Percentiles rank a stretch among this genome's conserved stretches.
These are phyloP conservation scores for Porcisia hertigi DNA, from an alignment of 208 protist genomes.

Conservation along the genomic window DNA sequence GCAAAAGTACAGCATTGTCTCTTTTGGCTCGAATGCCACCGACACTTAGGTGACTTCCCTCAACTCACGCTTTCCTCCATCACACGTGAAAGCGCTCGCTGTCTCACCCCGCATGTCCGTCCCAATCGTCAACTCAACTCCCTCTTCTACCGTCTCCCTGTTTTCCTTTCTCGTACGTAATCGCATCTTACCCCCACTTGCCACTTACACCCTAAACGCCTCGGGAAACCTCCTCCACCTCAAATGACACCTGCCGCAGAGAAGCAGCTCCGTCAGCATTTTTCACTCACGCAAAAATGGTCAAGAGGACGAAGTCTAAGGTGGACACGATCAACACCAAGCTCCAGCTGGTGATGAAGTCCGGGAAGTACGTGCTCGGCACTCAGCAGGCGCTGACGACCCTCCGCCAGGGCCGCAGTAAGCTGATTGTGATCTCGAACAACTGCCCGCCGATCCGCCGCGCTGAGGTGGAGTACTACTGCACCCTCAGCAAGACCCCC, in stretches of 20 bases:
- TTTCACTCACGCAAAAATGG: slow-evolving; percentile 60
- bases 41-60: neutral
- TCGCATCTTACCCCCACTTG: neutral
- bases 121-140: neutral
- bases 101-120: neutral
- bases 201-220: neutral
- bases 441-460: slow-evolving; percentile 99
- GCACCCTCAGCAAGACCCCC: slow-evolving; percentile 98
- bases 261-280: slow-evolving; percentile 22
- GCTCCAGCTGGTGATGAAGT: slow-evolving; percentile 99
- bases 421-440: slow-evolving; percentile 98
- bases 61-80: neutral
- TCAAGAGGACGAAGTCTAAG: slow-evolving; percentile 96
- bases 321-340: slow-evolving; percentile 99
- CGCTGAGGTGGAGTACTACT: slow-evolving; percentile 99
- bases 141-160: neutral
- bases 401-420: slow-evolving; percentile 96
- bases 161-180: neutral
- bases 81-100: neutral
- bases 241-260: slow-evolving; percentile 4
- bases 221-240: neutral
- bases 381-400: slow-evolving; percentile 98
- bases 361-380: slow-evolving; percentile 98
- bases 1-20: neutral
- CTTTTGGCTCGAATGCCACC: neutral